phyloP scores from a whole-genome alignment of 768 basidiomycete genomes.

The Lactarius psammicola region DNA sequence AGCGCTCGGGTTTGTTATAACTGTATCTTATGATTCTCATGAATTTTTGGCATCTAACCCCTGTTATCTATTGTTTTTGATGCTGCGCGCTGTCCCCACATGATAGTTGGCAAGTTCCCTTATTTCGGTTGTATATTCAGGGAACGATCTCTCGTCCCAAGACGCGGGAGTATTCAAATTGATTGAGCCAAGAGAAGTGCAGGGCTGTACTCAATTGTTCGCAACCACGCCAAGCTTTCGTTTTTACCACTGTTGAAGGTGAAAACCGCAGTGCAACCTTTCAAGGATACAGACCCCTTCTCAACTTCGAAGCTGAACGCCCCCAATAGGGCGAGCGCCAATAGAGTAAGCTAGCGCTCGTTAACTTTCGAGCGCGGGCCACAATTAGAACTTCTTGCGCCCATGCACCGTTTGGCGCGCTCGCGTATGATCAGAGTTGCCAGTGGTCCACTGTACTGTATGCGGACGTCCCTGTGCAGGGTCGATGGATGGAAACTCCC shows the following conservation, averaged over 20 bases:
- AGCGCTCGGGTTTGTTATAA: constrained; percentile 25
- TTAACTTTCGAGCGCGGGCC: background rate
- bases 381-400: background rate
- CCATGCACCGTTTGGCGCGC: background rate
- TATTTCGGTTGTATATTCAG: too few species aligned
- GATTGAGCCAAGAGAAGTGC: constrained; percentile 2
- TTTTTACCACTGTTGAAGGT: background rate
- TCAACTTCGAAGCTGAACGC: background rate
- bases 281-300: background rate
- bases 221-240: background rate
- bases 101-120: constrained; percentile 3
- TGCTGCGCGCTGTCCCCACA: background rate
- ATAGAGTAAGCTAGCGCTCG: background rate
- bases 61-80: constrained; percentile 18
- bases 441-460: background rate
- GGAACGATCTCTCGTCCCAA: too few species aligned
- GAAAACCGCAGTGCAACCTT: constrained; percentile 3
- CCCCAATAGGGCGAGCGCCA: too few species aligned
- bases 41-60: constrained; percentile 9
- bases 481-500: background rate
- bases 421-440: background rate
- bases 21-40: constrained; percentile 11
- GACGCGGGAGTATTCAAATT: constrained; percentile 4
- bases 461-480: background rate
- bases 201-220: background rate